Percentiles rank a stretch among this genome's conserved stretches.
Evolutionary conservation across 2,329 filamentous ascomycete genomes (phyloP).

Genomic region (Talaromyces sp.): DNA sequence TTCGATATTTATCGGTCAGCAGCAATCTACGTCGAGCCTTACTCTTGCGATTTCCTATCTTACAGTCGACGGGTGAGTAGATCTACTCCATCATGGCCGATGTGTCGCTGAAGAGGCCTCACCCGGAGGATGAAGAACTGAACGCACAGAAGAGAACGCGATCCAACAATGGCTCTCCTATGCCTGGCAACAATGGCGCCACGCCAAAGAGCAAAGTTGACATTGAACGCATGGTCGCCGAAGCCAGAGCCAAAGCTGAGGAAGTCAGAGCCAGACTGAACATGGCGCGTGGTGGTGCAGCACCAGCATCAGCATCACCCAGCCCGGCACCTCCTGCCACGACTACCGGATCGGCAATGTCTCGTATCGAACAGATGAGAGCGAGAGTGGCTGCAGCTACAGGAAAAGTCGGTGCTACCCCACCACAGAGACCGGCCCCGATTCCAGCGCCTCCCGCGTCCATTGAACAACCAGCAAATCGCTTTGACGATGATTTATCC

Average conservation of each 20-base stretch:
- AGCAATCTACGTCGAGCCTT: background rate
- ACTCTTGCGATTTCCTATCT: background rate
- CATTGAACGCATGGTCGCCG: slow-evolving; percentile 49
- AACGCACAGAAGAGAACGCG: slow-evolving; percentile 49
- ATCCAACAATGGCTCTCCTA: slow-evolving; percentile 52
- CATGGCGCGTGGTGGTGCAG: slow-evolving; percentile 34
- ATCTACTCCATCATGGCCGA: slow-evolving; percentile 42
- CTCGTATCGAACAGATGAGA: slow-evolving; percentile 73
- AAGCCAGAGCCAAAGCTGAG: slow-evolving; percentile 50
- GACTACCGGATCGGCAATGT: slow-evolving; percentile 48
- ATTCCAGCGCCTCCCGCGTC: slow-evolving; percentile 24
- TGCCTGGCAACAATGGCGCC: slow-evolving; percentile 38
- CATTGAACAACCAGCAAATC: slow-evolving; percentile 39
- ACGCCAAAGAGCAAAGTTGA: slow-evolving; percentile 40
- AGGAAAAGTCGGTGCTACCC: slow-evolving; percentile 44
- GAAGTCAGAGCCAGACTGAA: slow-evolving; percentile 49
- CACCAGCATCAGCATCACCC: slow-evolving; percentile 29
- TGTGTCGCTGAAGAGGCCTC: slow-evolving; percentile 49
- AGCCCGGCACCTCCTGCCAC: slow-evolving; percentile 39
- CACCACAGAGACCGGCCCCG: slow-evolving; percentile 47
- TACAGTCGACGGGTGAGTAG: slow-evolving; percentile 25
- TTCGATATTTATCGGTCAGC: background rate
- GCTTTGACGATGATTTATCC: slow-evolving; percentile 50
- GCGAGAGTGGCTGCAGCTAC: slow-evolving; percentile 77
- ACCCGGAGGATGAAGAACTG: slow-evolving; percentile 47